Evolutionary conservation across 2,329 filamentous ascomycete genomes (phyloP).

Genomic region (Chlorencoelia australis): DNA sequence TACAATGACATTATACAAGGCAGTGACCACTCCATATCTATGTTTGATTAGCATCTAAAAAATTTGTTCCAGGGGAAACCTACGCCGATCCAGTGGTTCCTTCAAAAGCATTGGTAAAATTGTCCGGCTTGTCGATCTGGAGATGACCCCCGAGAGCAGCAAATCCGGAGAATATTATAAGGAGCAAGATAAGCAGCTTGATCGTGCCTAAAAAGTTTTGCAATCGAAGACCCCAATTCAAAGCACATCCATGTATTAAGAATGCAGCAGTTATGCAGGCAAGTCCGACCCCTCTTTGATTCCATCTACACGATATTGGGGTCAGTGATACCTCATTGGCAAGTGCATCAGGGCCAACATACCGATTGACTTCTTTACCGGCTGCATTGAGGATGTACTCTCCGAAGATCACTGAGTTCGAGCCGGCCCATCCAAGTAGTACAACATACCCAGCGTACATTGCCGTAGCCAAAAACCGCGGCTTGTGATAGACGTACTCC

Average conservation of each 20-base stretch:
- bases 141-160: constrained; percentile 48
- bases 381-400: constrained; percentile 61
- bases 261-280: constrained; percentile 56
- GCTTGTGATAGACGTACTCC: constrained; percentile 51
- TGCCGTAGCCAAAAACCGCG: constrained; percentile 49
- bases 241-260: constrained; percentile 50
- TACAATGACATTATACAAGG: constrained; percentile 62
- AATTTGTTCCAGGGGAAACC: no score
- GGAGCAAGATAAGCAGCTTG: constrained; percentile 55
- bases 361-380: constrained; percentile 46
- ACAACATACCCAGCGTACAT: constrained; percentile 53
- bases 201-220: constrained; percentile 56
- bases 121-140: constrained; percentile 50
- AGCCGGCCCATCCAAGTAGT: constrained; percentile 54
- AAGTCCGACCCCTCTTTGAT: constrained; percentile 56
- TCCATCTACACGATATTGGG: no score
- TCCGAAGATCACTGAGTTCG: constrained; percentile 60
- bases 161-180: constrained; percentile 51
- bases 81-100: constrained; percentile 55
- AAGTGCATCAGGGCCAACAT: no score
- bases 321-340: no score
- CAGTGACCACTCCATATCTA: constrained; percentile 51
- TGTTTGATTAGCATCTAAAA: neutral
- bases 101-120: constrained; percentile 53
- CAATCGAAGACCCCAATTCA: constrained; percentile 57